phyloP scores from a whole-genome alignment of 169 alveolate genomes.

The Theileria annulata region DNA sequence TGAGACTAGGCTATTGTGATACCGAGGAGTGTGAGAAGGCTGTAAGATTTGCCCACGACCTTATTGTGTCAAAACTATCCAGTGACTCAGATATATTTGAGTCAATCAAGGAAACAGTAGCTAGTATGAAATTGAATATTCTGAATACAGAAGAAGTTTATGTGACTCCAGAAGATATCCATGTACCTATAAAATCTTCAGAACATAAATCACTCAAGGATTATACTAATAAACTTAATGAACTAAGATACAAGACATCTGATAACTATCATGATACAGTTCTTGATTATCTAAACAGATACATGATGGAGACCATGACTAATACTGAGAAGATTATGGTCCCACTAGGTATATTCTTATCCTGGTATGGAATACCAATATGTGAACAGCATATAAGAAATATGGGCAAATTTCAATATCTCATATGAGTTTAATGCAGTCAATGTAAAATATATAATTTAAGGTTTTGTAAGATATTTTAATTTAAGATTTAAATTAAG shows the following conservation, averaged over 20 bases:
- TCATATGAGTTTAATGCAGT: neutral
- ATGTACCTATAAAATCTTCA: neutral
- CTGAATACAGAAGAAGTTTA: neutral
- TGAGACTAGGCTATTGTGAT: neutral
- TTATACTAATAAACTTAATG: neutral
- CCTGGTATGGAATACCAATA: constrained; percentile 8
- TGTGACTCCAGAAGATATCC: neutral
- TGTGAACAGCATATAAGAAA: neutral
- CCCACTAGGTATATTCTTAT: neutral
- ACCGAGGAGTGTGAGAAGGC: neutral
- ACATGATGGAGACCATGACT: neutral
- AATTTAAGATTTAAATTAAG: neutral
- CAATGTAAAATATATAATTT: neutral
- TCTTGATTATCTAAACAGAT: neutral
- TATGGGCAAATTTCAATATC: neutral
- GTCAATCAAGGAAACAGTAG: neutral
- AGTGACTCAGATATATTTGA: neutral
- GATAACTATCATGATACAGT: neutral
- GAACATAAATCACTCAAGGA: neutral
- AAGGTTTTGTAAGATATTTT: neutral
- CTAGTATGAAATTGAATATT: neutral
- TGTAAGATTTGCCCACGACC: constrained; percentile 1
- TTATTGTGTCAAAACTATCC: neutral
- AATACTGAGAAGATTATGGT: neutral
- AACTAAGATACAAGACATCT: neutral